Conservation (phyloP, 2,329 filamentous ascomycete species). For the Dactylonectria estremocensis region DNA sequence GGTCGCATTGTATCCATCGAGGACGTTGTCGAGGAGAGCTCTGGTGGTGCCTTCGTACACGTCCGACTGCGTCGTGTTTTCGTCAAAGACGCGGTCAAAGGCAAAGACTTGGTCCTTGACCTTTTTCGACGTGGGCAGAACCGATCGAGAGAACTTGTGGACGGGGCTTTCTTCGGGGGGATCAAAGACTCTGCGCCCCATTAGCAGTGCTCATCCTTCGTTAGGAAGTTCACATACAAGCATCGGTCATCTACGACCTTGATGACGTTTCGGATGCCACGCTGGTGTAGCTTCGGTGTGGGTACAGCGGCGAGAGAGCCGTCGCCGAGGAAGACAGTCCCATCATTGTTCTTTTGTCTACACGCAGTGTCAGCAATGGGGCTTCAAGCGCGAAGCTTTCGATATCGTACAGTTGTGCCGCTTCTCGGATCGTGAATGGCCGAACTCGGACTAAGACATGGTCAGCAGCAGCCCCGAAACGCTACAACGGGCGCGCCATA, state of each 20-base stretch:
- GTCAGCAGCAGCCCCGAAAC: slow-evolving; percentile 46
- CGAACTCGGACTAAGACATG: slow-evolving; percentile 73
- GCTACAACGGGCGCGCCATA: slow-evolving; percentile 50
- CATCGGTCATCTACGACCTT: slow-evolving; percentile 98
- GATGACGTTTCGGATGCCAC: slow-evolving; percentile 91
- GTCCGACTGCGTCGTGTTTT: slow-evolving; percentile 91
- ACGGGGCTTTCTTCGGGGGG: slow-evolving; percentile 95
- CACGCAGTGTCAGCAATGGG: slow-evolving; percentile 26
- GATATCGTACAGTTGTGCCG: slow-evolving; percentile 82
- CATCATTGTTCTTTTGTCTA: slow-evolving; percentile 82
- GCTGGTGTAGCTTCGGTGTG: slow-evolving; percentile 86
- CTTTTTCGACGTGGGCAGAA: slow-evolving; percentile 87
- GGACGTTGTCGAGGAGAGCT: slow-evolving; percentile 90
- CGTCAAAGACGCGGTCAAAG: slow-evolving; percentile 97
- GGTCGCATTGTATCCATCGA: slow-evolving; percentile 98
- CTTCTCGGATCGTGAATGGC: slow-evolving; percentile 89
- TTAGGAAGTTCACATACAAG: slow-evolving; percentile 74
- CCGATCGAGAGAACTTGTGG: slow-evolving; percentile 86
- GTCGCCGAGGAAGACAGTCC: slow-evolving; percentile 94
- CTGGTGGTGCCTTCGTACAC: slow-evolving; percentile 96
- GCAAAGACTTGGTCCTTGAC: slow-evolving; percentile 98
- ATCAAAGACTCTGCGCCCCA: slow-evolving; percentile 84
- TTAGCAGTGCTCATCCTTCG: neutral
- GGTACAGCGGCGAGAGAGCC: slow-evolving; percentile 92
- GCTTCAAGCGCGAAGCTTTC: neutral